phyloP scores from a whole-genome alignment of 2,329 filamentous ascomycete genomes.

The Diaporthe velutina region DNA sequence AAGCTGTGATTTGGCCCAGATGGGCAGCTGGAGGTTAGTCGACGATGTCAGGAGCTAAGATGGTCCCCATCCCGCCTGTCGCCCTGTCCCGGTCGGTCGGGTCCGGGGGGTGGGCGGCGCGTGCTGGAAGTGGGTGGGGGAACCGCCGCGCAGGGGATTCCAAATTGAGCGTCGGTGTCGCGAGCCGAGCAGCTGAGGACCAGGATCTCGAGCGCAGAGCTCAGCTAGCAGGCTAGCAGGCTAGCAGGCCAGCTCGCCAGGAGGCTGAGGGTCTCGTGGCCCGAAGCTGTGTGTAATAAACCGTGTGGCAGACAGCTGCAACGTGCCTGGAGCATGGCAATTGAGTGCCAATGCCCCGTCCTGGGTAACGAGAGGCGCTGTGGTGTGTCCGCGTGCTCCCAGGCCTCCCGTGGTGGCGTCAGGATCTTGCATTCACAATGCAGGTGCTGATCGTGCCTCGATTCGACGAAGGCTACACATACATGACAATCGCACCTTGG shows the following conservation, averaged over 20 bases:
- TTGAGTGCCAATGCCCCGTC: neutral
- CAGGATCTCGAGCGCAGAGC: neutral
- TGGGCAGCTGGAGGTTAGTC: neutral
- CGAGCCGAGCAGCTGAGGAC: conserved; percentile 8
- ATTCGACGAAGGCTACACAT: too few relatives aligned
- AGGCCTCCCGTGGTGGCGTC: neutral
- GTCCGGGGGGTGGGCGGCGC: neutral
- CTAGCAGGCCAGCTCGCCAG: neutral
- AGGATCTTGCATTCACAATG: neutral
- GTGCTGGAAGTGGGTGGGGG: neutral
- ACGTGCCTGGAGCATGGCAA: conserved; percentile 9
- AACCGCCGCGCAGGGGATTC: neutral
- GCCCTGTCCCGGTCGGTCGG: conserved; percentile 28
- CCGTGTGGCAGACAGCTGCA: conserved; percentile 2
- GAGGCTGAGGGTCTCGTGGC: neutral
- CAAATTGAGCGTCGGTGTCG: conserved; percentile 7
- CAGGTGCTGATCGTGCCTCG: neutral
- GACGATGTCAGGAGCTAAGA: neutral
- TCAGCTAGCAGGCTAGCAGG: neutral
- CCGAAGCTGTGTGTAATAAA: conserved; percentile 9
- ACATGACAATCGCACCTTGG: neutral
- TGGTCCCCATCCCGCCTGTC: neutral
- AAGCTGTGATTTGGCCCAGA: neutral
- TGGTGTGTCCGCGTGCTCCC: neutral
- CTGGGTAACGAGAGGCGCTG: neutral